These are phyloP conservation scores for Pyropia yezoensis DNA, from an alignment of 23 red algal genomes.

Conservation along the genomic window DNA sequence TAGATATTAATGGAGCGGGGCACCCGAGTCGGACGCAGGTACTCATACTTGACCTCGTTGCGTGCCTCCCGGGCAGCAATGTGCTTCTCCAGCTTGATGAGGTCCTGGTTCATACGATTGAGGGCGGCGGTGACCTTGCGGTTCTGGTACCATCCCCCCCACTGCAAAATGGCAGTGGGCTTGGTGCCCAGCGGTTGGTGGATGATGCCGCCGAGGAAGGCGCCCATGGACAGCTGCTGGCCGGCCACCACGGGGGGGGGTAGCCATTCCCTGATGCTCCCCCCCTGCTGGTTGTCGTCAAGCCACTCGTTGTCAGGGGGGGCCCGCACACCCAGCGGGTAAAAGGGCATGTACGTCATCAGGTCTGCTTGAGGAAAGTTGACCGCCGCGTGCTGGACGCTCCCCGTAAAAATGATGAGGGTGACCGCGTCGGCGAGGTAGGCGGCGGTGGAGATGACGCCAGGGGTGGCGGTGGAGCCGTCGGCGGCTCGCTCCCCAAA, in stretches of 20 bases:
- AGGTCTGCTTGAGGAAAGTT: slow-evolving; percentile 12
- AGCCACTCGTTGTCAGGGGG: not conserved
- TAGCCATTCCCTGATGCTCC: not conserved
- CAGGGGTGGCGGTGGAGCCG: too few species aligned
- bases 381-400: slow-evolving; percentile 13
- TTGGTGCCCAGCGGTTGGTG: slow-evolving; percentile 4
- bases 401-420: slow-evolving; percentile 13
- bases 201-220: not conserved
- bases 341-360: slow-evolving; percentile 5
- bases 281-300: not conserved
- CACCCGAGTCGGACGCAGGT: slow-evolving; percentile 1
- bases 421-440: slow-evolving; percentile 8
- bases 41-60: slow-evolving; percentile 5
- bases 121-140: not conserved
- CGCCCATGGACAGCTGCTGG: not conserved
- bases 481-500: too few species aligned
- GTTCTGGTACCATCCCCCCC: not conserved
- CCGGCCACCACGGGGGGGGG: not conserved
- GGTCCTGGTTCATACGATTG: not conserved
- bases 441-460: slow-evolving; percentile 2
- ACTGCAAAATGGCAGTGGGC: not conserved
- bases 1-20: slow-evolving; percentile 20
- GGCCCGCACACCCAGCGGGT: not conserved
- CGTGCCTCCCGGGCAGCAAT: slow-evolving; percentile 1
- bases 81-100: slow-evolving; percentile 1